Conservation (phyloP, 345 rosid genomes). For the Salix arbutifolia region DNA sequence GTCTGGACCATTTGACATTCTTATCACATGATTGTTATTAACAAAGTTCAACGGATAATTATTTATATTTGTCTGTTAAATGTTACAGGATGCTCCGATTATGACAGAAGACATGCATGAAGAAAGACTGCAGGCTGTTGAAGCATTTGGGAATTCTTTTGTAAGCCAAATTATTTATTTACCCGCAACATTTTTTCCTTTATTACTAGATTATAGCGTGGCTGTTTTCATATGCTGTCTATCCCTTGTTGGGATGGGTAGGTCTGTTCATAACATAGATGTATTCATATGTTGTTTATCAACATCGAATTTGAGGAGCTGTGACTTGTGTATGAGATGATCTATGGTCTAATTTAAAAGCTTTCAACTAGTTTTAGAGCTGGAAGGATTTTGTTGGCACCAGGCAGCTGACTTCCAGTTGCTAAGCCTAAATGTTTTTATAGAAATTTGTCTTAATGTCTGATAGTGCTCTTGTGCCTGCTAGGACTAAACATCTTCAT, state of each 20-base stretch:
- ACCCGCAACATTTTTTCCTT: background rate
- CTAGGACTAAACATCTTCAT: background rate
- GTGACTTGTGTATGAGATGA: slow-evolving; percentile 4
- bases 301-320: background rate
- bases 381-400: background rate
- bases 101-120: slow-evolving; percentile 99
- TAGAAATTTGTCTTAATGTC: background rate
- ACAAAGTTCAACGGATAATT: background rate
- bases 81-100: slow-evolving; percentile 70
- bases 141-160: slow-evolving; percentile 75
- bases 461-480: background rate
- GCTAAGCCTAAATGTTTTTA: background rate
- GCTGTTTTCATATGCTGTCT: background rate
- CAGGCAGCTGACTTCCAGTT: slow-evolving; percentile 5
- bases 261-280: background rate
- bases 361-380: background rate
- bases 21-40: background rate
- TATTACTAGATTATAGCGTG: background rate
- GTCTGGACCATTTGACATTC: slow-evolving; percentile 10
- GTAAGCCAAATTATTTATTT: slow-evolving; percentile 45
- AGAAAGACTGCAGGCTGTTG: slow-evolving; percentile 88
- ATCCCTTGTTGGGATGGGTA: too few relatives aligned
- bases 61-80: slow-evolving; percentile 7
- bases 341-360: background rate
- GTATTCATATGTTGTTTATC: background rate